Conservation (phyloP, 202 grass and related monocot species). For the Zoysia matrella region DNA sequence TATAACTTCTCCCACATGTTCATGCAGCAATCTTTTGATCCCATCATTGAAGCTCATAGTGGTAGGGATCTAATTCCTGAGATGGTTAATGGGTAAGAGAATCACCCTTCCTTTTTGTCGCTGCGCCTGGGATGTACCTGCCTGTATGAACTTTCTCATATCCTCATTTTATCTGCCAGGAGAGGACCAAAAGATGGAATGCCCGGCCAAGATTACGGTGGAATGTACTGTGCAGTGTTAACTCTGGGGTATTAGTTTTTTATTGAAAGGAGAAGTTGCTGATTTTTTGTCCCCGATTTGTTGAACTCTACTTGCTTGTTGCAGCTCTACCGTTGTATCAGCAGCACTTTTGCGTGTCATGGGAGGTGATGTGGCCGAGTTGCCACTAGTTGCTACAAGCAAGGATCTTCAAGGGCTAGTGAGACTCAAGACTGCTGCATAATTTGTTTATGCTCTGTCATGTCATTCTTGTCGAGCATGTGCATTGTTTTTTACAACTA, state of each 20-base stretch:
- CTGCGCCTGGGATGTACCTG: neutral
- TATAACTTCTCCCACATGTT: conserved; percentile 22
- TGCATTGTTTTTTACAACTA: neutral
- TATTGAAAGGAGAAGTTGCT: conserved; percentile 24
- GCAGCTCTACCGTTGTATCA: conserved; percentile 82
- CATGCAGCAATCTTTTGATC: conserved; percentile 96
- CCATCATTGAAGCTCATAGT: conserved; percentile 76
- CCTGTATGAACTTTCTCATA: conserved; percentile 24
- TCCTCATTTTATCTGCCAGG: conserved; percentile 49
- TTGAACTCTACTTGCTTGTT: conserved; percentile 18
- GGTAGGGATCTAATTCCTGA: conserved; percentile 87
- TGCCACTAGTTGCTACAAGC: conserved; percentile 94
- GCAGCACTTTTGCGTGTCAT: conserved; percentile 87
- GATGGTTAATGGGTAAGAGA: conserved; percentile 92
- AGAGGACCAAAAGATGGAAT: conserved; percentile 75
- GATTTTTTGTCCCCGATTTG: neutral
- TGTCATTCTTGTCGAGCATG: neutral
- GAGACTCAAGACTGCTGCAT: conserved; percentile 1
- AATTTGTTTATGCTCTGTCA: conserved; percentile 3
- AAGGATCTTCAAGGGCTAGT: conserved; percentile 90
- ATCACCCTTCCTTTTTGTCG: neutral
- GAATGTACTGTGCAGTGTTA: conserved; percentile 92
- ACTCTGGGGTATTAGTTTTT: conserved; percentile 69
- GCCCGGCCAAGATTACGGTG: conserved; percentile 91
- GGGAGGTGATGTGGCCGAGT: conserved; percentile 84